Conservation (phyloP, 805 yeast species). For the Debaryomyces maramus region DNA sequence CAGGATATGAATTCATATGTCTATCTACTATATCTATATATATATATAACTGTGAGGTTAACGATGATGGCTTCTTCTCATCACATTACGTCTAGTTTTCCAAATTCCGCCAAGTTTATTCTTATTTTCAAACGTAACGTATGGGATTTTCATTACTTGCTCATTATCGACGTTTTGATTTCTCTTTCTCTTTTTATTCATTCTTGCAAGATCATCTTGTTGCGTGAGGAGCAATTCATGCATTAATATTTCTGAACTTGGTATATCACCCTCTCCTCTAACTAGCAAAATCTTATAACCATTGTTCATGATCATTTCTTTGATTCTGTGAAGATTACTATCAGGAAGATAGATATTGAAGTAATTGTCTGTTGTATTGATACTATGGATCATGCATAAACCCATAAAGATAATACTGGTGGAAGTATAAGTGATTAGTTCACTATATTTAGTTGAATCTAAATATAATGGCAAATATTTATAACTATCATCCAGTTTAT, state of each 20-base stretch:
- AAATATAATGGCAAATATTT: conserved; percentile 19
- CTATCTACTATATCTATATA: not conserved
- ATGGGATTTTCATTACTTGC: conserved; percentile 34
- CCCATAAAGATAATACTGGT: conserved; percentile 40
- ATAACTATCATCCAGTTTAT: not conserved
- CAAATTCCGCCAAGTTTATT: conserved; percentile 55
- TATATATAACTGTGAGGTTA: not conserved
- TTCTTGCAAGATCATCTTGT: conserved; percentile 16
- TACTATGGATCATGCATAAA: conserved; percentile 66
- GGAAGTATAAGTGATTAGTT: conserved; percentile 10
- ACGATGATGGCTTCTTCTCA: conserved; percentile 31
- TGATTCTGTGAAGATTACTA: conserved; percentile 6
- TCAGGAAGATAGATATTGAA: conserved; percentile 61
- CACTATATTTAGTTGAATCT: conserved; percentile 14
- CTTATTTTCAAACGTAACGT: conserved; percentile 39
- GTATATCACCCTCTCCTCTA: conserved; percentile 67
- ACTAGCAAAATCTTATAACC: conserved; percentile 43
- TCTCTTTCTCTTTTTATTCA: conserved; percentile 17
- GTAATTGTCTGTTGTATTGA: conserved; percentile 38
- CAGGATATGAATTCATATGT: not conserved
- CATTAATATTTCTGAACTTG: conserved; percentile 53
- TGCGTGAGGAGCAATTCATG: conserved; percentile 21
- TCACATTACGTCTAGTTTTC: conserved; percentile 57
- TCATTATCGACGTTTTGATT: conserved; percentile 8
- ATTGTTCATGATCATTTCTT: conserved; percentile 17